A percentile compares a stretch with the other conserved stretches of the same genome.
phyloP scores from a whole-genome alignment of 345 rosid species.

The Microcos paniculata region DNA sequence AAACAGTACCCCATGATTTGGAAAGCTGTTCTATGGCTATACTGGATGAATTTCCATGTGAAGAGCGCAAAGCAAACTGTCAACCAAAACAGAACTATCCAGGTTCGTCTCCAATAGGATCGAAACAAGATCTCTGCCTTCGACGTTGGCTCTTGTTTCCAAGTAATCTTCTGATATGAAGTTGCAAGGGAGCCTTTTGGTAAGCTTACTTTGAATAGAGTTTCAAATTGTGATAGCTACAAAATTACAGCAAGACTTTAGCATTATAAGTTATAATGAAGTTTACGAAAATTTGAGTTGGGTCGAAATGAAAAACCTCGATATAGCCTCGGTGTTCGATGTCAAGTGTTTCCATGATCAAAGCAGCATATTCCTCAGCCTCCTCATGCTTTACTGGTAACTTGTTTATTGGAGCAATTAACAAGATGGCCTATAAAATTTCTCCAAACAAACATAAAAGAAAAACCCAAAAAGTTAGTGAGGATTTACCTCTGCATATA shows the following conservation, averaged over 20 bases:
- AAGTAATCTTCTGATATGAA: background rate
- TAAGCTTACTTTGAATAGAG: conserved; percentile 32
- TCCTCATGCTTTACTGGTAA: conserved; percentile 36
- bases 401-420: conserved; percentile 44
- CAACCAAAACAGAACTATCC: conserved; percentile 47
- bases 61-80: conserved; percentile 34
- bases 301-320: conserved; percentile 29
- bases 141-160: conserved; percentile 20
- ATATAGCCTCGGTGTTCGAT: conserved; percentile 32
- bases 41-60: conserved; percentile 58
- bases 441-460: background rate
- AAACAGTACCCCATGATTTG: conserved; percentile 65
- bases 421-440: conserved; percentile 31
- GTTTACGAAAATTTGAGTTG: background rate
- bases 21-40: conserved; percentile 41
- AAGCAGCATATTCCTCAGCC: conserved; percentile 37
- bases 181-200: conserved; percentile 10
- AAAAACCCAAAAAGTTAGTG: background rate
- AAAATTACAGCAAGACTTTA: background rate
- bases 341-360: conserved; percentile 43
- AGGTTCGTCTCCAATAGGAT: conserved; percentile 44
- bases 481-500: background rate
- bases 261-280: background rate
- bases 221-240: conserved; percentile 38
- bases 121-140: conserved; percentile 38